Evolutionary conservation across 352 stramenopile species (phyloP), one percentile per base, ranked within the genome.

Genomic region (Elongisporangium undulatum): DNA sequence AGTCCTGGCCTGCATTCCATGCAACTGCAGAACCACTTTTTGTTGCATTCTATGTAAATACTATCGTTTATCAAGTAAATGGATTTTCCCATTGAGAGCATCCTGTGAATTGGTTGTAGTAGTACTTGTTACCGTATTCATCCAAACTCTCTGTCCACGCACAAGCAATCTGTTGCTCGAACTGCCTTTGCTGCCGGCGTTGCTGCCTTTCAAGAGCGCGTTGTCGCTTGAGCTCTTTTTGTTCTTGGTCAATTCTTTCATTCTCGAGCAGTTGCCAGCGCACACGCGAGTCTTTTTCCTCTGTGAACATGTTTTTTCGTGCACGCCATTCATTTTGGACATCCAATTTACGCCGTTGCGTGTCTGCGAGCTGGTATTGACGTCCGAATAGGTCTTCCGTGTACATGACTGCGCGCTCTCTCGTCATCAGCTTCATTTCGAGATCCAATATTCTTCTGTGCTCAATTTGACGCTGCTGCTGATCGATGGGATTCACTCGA

Each of bases 61-160:
- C n/a, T 15, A 8, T 5, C 12, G 17, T 19, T 59, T 55, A 58
- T 49, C 60, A 29, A 16, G 17, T 53, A 56, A 16, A 53, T 23
- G 60, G 80, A 51, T 51, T 64, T 17, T 83, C 77, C 78, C 81
- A 91, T 64, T 87, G 81, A 0, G 79, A 85, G 38, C 70, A 19
- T 1, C 75, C 77, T 0, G 79, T 77, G 2, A 76, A 20, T 17
- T 67, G 65, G 45, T 91, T 91, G 68, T 87, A 89, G 59, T 79
- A 91, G 53, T 88, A 89, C 9, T 62, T 56, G 49, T 87, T 87
- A 15, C 77, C 75, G 10, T 61, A 49, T 23, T 66, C 58, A 51
- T 91, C 81, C 66, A 75, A 87, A 49, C 38, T 63, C 41, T 79
- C 54, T n/a, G 72, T 23, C 81, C 81, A 91, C 12, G 72, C 67